Evolutionary conservation across 371 early-diverging fungal species (phyloP).

Genomic region (Mucor lusitanicus): DNA sequence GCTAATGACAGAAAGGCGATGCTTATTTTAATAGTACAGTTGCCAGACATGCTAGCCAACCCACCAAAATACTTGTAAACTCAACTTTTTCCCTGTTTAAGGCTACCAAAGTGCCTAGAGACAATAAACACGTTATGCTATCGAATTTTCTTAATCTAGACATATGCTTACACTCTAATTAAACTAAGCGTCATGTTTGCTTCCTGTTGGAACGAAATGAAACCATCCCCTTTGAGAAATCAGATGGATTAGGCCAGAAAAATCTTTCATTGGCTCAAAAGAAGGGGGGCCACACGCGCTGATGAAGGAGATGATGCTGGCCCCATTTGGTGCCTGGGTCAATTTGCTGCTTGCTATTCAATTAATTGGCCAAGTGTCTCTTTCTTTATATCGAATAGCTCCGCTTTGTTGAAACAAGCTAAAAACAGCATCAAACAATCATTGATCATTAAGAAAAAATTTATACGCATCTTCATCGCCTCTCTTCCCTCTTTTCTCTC

Average conservation of each 20-base stretch:
- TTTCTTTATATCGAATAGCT: conserved; percentile 1
- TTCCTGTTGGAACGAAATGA: too few species aligned
- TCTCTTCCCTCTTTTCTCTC: neutral
- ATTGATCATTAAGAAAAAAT: neutral
- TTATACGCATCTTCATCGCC: neutral
- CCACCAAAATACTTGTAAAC: too few species aligned
- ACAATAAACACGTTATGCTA: too few species aligned
- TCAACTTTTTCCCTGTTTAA: too few species aligned
- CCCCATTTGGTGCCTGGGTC: neutral
- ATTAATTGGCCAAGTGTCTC: conserved; percentile 4
- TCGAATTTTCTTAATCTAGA: neutral
- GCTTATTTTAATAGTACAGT: too few species aligned
- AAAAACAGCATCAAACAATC: conserved; percentile 4
- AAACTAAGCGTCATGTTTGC: neutral
- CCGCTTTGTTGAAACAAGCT: neutral
- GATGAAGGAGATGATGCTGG: too few species aligned
- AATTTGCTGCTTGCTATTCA: neutral
- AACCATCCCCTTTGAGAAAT: too few species aligned
- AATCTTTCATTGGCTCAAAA: neutral
- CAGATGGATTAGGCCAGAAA: neutral
- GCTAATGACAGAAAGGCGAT: too few species aligned
- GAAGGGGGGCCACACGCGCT: neutral
- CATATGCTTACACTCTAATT: neutral
- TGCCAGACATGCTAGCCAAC: too few species aligned
- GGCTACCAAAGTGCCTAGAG: too few species aligned